Base-by-base conservation (phyloP, 2,329 filamentous ascomycete genomes). In the Aureobasidium zeae region DNA sequence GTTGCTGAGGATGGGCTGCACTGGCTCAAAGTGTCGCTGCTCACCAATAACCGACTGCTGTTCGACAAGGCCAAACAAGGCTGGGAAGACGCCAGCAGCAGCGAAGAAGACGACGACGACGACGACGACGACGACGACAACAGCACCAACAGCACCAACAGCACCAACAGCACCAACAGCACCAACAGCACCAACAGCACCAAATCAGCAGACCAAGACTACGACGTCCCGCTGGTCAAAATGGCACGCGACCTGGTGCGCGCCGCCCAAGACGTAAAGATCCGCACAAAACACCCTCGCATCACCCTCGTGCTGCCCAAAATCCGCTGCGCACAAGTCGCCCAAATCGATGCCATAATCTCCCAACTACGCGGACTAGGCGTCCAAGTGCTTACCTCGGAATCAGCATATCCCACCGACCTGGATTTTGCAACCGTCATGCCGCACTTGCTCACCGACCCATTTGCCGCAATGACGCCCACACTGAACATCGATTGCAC, bases 41-140 rank as follows among this genome's bases (percentile, higher is more conserved):
- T 81, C 17, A 79, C 76, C 1, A 73, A 81, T 50, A 76, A 70
- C 46, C 68, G 79, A 39, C 62, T 85, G 21, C 60, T 83, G 13
- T 80, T 79, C 55, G 80, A 84, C 52, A 69, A 83, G 50, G 80
- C 81, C 3, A 81, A 82, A 57, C 71, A 78, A 46, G 79, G 80
- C 9, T 81, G 77, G 72, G 73, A 76, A 51, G 65, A 63, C 13
- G 71, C 72, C 33, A 60, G 56, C 5, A 65, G 65, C 17, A 62
- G 62, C 0, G 68, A 71, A 9, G 66, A 70, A n/a, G 64, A 63
- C 51, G 57, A 63, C 19, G 62, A 68, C 13, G 61, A 67, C n/a
- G 59, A 65, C 42, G 49, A 48, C 15, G 20, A 17, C 7, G 63
- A 68, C 9, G 57, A 63, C 29, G 55, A 63, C 50, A 60, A 46